These are phyloP conservation scores for Porpolomopsis calyptriformis DNA, from an alignment of 768 basidiomycete species.

Conservation along the genomic window DNA sequence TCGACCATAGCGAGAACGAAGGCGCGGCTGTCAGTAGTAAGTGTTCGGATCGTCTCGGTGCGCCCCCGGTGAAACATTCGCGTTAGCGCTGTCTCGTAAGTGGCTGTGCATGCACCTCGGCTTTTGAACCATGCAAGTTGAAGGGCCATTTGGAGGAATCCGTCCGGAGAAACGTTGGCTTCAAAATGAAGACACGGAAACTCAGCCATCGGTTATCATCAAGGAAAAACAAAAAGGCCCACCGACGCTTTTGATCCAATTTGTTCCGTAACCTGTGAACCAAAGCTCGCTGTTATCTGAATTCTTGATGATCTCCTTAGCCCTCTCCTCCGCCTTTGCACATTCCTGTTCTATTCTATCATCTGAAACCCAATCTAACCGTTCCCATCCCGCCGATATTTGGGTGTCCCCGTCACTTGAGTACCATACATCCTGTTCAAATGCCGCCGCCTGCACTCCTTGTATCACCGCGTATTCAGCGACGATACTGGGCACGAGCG, in stretches of 20 bases:
- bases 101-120: conserved; percentile 69
- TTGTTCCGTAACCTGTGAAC: conserved; percentile 73
- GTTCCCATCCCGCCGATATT: conserved; percentile 34
- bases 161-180: conserved; percentile 56
- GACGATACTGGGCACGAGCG: conserved; percentile 78
- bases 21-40: conserved; percentile 59
- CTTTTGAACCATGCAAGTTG: conserved; percentile 86
- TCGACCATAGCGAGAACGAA: conserved; percentile 74
- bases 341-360: conserved; percentile 47
- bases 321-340: conserved; percentile 43
- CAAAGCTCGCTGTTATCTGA: conserved; percentile 79
- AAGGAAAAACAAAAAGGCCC: conserved; percentile 16
- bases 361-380: conserved; percentile 70
- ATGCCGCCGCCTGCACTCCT: conserved; percentile 43
- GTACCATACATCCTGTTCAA: conserved; percentile 18
- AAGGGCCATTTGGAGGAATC: conserved; percentile 82
- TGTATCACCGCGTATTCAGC: conserved; percentile 73
- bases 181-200: neutral
- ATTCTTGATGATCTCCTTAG: conserved; percentile 50
- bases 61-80: conserved; percentile 78
- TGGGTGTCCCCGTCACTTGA: conserved; percentile 5
- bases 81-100: conserved; percentile 88
- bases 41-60: conserved; percentile 79
- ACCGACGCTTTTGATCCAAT: conserved; percentile 79
- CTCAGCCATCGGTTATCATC: neutral